A percentile compares a stretch with the other conserved stretches of the same genome.
phyloP scores from a whole-genome alignment of 2,329 filamentous ascomycete genomes.

The Zymoseptoria tritici region DNA sequence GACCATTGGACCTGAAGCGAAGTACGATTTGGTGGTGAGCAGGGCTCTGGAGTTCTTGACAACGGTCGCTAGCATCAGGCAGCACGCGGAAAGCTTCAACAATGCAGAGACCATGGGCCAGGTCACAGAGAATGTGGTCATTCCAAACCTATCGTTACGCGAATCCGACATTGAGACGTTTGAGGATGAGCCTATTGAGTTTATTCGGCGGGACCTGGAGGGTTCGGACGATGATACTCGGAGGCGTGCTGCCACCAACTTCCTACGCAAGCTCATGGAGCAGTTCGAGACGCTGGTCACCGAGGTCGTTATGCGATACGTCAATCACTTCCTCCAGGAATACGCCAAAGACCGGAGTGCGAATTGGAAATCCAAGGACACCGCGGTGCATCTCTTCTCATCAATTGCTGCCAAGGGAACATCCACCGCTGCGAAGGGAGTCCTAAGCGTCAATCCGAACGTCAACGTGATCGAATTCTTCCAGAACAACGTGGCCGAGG shows the following conservation, averaged over 20 bases:
- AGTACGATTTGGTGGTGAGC: constrained; percentile 91
- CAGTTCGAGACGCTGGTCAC: constrained; percentile 84
- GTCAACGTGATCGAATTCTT: constrained; percentile 92
- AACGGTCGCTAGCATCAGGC: constrained; percentile 68
- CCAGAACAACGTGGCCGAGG: constrained; percentile 82
- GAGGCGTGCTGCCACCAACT: constrained; percentile 87
- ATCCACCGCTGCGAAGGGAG: constrained; percentile 79
- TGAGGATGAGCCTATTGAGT: constrained; percentile 97
- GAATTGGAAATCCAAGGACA: constrained; percentile 97
- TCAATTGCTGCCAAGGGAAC: constrained; percentile 88
- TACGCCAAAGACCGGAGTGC: constrained; percentile 59
- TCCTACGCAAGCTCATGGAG: constrained; percentile 79
- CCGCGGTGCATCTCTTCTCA: constrained; percentile 92
- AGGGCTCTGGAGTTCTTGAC: constrained; percentile 92
- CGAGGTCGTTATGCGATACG: constrained; percentile 77
- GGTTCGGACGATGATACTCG: constrained; percentile 94
- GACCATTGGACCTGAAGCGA: constrained; percentile 74
- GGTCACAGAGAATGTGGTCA: constrained; percentile 89
- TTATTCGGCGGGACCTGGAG: constrained; percentile 89
- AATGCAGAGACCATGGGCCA: constrained; percentile 69
- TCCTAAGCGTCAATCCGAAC: constrained; percentile 70
- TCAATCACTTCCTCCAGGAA: constrained; percentile 70
- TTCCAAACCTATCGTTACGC: constrained; percentile 84
- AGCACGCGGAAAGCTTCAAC: constrained; percentile 81
- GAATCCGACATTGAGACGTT: constrained; percentile 94